phyloP scores from a whole-genome alignment of 306 rosid species.

The Sophora flavescens region DNA sequence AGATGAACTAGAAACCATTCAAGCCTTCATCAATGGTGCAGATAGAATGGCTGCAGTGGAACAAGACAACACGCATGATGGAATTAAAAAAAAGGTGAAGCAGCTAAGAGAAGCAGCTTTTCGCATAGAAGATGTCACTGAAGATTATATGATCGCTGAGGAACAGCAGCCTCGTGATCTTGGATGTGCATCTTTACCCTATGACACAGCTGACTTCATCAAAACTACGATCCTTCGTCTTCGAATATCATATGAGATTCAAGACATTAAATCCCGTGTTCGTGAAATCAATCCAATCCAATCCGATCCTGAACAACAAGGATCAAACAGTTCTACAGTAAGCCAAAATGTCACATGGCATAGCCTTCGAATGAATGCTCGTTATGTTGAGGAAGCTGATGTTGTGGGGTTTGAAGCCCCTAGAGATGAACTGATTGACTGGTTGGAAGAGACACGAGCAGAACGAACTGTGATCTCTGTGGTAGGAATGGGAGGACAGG shows the following conservation, averaged over 20 bases:
- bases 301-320: no score
- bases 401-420: constrained; percentile 14
- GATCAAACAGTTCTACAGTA: background rate
- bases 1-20: constrained; percentile 13
- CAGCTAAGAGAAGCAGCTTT: background rate
- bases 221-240: background rate
- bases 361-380: background rate
- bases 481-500: constrained; percentile 25
- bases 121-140: background rate
- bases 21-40: constrained; percentile 10
- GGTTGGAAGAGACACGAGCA: background rate
- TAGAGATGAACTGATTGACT: background rate
- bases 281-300: background rate
- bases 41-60: constrained; percentile 4
- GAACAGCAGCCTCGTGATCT: background rate
- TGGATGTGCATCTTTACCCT: background rate
- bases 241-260: background rate
- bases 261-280: background rate
- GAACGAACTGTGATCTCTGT: constrained; percentile 22
- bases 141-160: no score
- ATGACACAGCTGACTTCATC: background rate
- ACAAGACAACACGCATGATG: background rate
- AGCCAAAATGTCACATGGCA: no score
- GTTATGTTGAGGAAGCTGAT: background rate
- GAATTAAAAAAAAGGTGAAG: background rate